Percentiles rank a stretch among this genome's conserved stretches.
Evolutionary conservation across 768 basidiomycete species (phyloP).

Genomic region (Lentinus brumalis): DNA sequence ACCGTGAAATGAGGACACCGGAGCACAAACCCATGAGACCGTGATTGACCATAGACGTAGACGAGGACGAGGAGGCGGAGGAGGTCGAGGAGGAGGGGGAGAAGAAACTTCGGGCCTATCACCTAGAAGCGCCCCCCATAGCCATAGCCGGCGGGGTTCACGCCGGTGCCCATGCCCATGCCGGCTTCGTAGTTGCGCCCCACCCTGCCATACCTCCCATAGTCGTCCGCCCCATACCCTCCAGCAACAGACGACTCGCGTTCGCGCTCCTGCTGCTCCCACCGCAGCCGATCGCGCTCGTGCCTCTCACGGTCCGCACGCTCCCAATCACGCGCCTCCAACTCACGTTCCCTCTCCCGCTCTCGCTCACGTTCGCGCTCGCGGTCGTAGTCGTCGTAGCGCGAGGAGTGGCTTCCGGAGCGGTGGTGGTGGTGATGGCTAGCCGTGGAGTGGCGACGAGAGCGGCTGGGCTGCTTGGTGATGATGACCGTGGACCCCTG

Average conservation of each 20-base stretch:
- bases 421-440: slow-evolving; percentile 21
- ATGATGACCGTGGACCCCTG: slow-evolving; percentile 29
- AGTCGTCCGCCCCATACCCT: not conserved
- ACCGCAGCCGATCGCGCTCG: slow-evolving; percentile 2
- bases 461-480: slow-evolving; percentile 10
- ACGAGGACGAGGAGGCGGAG: not conserved
- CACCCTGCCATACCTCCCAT: not conserved
- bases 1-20: no score
- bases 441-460: slow-evolving; percentile 14
- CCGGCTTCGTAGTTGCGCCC: not conserved
- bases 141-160: not conserved
- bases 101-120: not conserved
- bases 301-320: slow-evolving; percentile 5
- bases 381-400: slow-evolving; percentile 8
- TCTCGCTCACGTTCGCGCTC: not conserved
- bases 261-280: slow-evolving; percentile 2
- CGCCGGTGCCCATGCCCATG: not conserved
- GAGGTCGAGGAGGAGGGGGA: not conserved
- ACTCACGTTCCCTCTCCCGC: not conserved
- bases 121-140: slow-evolving; percentile 8
- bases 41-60: no score
- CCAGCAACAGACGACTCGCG: not conserved
- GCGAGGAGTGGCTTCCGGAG: slow-evolving; percentile 3
- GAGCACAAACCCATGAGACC: no score
- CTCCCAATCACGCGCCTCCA: slow-evolving; percentile 1